phyloP scores from a whole-genome alignment of 257 asterid species.

The Solanum piurae region DNA sequence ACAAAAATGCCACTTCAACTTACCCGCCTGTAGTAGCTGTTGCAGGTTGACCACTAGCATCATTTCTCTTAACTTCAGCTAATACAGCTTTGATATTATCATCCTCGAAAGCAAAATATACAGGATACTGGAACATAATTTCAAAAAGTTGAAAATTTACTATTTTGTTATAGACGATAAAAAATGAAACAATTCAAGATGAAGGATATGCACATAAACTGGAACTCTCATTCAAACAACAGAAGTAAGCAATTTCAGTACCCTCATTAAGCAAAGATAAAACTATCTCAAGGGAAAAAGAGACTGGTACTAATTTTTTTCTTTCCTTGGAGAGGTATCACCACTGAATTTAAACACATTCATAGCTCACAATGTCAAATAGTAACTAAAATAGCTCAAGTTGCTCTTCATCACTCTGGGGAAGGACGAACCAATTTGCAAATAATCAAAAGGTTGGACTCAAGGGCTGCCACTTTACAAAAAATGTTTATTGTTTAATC shows the following conservation, averaged over 20 bases:
- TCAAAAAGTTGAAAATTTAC: neutral
- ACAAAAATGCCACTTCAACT: slow-evolving; percentile 21
- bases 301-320: neutral
- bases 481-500: neutral
- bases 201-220: neutral
- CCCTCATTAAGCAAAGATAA: neutral
- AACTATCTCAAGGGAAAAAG: neutral
- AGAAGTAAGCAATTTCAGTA: neutral
- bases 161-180: neutral
- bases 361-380: neutral
- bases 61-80: slow-evolving; percentile 74
- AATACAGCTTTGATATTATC: slow-evolving; percentile 57
- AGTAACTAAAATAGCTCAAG: neutral
- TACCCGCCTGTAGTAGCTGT: slow-evolving; percentile 99
- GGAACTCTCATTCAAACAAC: neutral
- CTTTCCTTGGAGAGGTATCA: neutral
- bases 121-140: slow-evolving; percentile 69
- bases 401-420: neutral
- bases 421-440: neutral
- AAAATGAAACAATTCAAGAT: neutral
- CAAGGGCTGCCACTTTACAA: neutral
- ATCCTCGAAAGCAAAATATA: slow-evolving; percentile 87
- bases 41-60: slow-evolving; percentile 86
- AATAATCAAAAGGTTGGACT: neutral
- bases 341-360: neutral